phyloP scores from a whole-genome alignment of 306 rosid species.

The Adenanthera pavonina region DNA sequence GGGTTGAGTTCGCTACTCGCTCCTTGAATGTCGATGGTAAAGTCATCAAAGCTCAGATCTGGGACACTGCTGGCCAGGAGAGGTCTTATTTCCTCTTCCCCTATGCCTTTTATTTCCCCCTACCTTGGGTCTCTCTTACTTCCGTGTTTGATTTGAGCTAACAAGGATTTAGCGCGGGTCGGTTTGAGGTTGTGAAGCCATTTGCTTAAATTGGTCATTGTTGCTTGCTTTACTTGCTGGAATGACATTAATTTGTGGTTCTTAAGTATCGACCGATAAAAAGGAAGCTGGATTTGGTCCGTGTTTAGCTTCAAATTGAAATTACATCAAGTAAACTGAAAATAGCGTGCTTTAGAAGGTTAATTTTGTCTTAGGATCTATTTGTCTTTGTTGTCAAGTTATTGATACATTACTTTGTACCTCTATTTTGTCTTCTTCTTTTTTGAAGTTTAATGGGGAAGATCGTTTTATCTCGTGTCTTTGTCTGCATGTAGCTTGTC shows the following conservation, averaged over 20 bases:
- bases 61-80: slow-evolving; percentile 90
- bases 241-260: slow-evolving; percentile 1
- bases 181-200: neutral
- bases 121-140: slow-evolving; percentile 26
- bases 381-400: neutral
- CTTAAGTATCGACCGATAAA: neutral
- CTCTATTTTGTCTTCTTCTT: neutral
- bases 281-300: neutral
- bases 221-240: slow-evolving; percentile 5
- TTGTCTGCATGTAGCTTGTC: neutral
- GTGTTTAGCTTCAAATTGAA: neutral
- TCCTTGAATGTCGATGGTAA: slow-evolving; percentile 68
- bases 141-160: neutral
- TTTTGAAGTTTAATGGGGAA: neutral
- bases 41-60: slow-evolving; percentile 80
- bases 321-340: neutral
- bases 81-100: slow-evolving; percentile 49
- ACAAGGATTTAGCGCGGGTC: neutral
- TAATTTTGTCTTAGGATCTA: neutral
- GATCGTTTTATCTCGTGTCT: slow-evolving; percentile 3
- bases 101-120: slow-evolving; percentile 4
- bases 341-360: neutral
- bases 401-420: neutral
- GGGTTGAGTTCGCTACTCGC: slow-evolving; percentile 80
- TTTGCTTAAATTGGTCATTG: neutral